phyloP scores from a whole-genome alignment of 2,329 filamentous ascomycete genomes.

The Tympanopsis confertula region DNA sequence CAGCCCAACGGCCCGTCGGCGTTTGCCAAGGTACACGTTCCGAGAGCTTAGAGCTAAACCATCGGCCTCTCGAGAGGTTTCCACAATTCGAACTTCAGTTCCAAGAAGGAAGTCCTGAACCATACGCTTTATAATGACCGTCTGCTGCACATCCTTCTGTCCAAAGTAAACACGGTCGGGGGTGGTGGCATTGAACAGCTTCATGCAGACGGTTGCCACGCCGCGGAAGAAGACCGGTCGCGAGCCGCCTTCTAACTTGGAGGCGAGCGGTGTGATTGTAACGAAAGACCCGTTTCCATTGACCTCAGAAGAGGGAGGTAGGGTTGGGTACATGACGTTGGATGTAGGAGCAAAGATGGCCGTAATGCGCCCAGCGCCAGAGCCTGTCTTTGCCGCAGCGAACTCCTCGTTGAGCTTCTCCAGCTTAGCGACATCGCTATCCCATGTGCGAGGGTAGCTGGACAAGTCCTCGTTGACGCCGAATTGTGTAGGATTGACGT shows the following conservation, averaged over 20 bases:
- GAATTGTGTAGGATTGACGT: slow-evolving; percentile 61
- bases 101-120: slow-evolving; percentile 52
- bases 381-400: slow-evolving; percentile 5
- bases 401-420: slow-evolving; percentile 39
- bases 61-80: slow-evolving; percentile 45
- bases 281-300: slow-evolving; percentile 51
- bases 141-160: slow-evolving; percentile 61
- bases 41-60: slow-evolving; percentile 55
- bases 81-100: slow-evolving; percentile 42
- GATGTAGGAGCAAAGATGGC: slow-evolving; percentile 53
- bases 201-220: slow-evolving; percentile 59
- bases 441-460: slow-evolving; percentile 56
- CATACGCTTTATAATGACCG: slow-evolving; percentile 50
- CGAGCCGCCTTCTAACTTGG: slow-evolving; percentile 48
- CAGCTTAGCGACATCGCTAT: slow-evolving; percentile 43
- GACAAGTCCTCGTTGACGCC: slow-evolving; percentile 53
- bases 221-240: slow-evolving; percentile 59
- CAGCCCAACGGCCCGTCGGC: slow-evolving; percentile 42
- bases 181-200: slow-evolving; percentile 56
- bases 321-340: slow-evolving; percentile 51
- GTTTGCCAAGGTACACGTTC: slow-evolving; percentile 52
- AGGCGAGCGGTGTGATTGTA: slow-evolving; percentile 49
- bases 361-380: slow-evolving; percentile 30
- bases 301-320: slow-evolving; percentile 33
- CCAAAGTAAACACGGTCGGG: slow-evolving; percentile 59